Conservation (phyloP, 192 early-diverging fungal species). For the Podila verticillata region DNA sequence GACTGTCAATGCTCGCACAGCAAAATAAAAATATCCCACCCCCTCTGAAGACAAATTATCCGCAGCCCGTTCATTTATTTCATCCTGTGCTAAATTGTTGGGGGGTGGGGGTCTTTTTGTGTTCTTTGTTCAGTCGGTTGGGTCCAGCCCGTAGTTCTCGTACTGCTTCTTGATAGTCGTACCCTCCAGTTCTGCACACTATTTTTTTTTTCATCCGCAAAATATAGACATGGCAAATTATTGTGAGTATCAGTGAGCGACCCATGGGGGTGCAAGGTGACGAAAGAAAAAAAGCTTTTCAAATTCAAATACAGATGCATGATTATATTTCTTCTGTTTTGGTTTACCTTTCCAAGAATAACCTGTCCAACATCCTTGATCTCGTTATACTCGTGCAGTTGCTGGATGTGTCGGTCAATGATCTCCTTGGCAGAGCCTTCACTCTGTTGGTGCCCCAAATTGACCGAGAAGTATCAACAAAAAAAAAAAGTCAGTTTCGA, state of each 20-base stretch:
- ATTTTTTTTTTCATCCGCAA: not conserved
- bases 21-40: no score
- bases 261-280: not conserved
- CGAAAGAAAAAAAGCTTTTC: not conserved
- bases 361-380: conserved; percentile 70
- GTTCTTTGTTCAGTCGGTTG: conserved; percentile 38
- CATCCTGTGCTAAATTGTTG: no score
- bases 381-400: conserved; percentile 70
- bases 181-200: conserved; percentile 64
- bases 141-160: conserved; percentile 52
- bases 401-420: conserved; percentile 57
- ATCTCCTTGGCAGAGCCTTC: conserved; percentile 49
- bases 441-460: conserved; percentile 7
- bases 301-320: no score
- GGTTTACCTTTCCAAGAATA: conserved; percentile 50
- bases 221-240: conserved; percentile 31
- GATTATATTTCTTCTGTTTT: not conserved
- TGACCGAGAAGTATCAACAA: not conserved
- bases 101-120: no score
- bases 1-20: no score
- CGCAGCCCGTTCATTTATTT: no score
- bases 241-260: conserved; percentile 12
- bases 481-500: not conserved
- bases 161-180: conserved; percentile 67
- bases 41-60: no score